A percentile compares a stretch with the other conserved stretches of the same genome.
Evolutionary conservation across 352 stramenopile species (phyloP).

Genomic region (Pythium graminicola): DNA sequence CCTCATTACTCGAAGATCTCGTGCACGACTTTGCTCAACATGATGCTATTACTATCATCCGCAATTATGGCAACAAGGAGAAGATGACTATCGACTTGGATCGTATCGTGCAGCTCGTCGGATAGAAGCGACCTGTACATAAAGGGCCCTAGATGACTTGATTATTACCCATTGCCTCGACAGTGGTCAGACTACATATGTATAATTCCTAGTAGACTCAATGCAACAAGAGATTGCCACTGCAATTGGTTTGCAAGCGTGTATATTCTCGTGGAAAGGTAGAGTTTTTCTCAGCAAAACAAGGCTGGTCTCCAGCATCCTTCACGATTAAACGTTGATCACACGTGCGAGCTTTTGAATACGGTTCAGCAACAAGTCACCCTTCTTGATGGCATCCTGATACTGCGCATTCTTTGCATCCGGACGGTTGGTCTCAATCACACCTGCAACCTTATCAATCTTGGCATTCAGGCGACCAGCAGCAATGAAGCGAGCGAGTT

Average conservation of each 20-base stretch:
- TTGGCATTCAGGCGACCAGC: constrained; percentile 95
- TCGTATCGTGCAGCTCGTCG: constrained; percentile 39
- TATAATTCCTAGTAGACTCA: no score
- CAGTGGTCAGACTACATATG: neutral
- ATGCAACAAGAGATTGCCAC: no score
- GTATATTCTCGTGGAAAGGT: neutral
- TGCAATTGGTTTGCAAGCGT: no score
- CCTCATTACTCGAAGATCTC: constrained; percentile 38
- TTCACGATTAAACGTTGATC: constrained; percentile 80
- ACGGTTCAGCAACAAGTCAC: constrained; percentile 97
- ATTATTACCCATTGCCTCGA: neutral
- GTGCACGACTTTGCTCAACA: constrained; percentile 45
- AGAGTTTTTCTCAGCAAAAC: neutral
- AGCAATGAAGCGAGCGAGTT: constrained; percentile 97
- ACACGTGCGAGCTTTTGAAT: constrained; percentile 98
- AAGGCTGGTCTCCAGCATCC: neutral
- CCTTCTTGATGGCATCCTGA: constrained; percentile 98
- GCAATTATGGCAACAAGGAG: constrained; percentile 57
- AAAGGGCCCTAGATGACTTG: neutral
- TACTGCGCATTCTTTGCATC: constrained; percentile 99
- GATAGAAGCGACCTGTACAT: constrained; percentile 12
- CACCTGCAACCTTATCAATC: constrained; percentile 98
- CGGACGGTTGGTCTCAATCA: constrained; percentile 98
- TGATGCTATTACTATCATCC: constrained; percentile 62
- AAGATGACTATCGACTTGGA: constrained; percentile 53